phyloP scores from a whole-genome alignment of 2,329 filamentous ascomycete genomes.

The Hymenoscyphus scutula region DNA sequence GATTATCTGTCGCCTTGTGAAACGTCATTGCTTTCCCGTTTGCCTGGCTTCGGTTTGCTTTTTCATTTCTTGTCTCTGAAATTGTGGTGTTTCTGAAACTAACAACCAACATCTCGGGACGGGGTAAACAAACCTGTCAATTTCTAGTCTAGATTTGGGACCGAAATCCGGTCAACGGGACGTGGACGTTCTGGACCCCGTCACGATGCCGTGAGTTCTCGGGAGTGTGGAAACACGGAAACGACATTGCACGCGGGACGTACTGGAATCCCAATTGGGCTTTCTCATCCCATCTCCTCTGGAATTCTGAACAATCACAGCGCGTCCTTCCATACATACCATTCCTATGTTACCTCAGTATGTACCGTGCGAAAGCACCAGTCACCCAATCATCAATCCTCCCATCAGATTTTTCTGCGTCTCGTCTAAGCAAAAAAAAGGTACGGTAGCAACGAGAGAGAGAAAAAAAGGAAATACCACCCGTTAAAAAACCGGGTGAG shows the following conservation, averaged over 20 bases:
- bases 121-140: constrained; percentile 6
- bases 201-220: background rate
- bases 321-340: background rate
- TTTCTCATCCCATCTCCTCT: too few species aligned
- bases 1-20: background rate
- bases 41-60: background rate
- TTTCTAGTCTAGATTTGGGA: background rate
- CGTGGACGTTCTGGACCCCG: too few species aligned
- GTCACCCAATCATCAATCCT: background rate
- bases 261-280: too few species aligned
- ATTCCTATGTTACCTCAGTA: background rate
- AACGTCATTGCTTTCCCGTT: background rate
- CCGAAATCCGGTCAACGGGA: background rate
- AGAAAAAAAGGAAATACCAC: too few species aligned
- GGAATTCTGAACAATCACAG: background rate
- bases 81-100: constrained; percentile 4
- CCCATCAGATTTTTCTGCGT: background rate
- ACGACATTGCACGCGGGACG: too few species aligned
- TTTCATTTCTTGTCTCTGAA: background rate
- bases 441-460: background rate
- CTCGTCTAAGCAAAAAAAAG: background rate
- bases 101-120: constrained; percentile 8
- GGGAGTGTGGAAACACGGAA: background rate
- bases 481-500: background rate
- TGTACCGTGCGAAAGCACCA: background rate